A percentile compares a stretch with the other conserved stretches of the same genome.
phyloP scores from a whole-genome alignment of 1,284 basidiomycete genomes.

The Boletus calvinii region DNA sequence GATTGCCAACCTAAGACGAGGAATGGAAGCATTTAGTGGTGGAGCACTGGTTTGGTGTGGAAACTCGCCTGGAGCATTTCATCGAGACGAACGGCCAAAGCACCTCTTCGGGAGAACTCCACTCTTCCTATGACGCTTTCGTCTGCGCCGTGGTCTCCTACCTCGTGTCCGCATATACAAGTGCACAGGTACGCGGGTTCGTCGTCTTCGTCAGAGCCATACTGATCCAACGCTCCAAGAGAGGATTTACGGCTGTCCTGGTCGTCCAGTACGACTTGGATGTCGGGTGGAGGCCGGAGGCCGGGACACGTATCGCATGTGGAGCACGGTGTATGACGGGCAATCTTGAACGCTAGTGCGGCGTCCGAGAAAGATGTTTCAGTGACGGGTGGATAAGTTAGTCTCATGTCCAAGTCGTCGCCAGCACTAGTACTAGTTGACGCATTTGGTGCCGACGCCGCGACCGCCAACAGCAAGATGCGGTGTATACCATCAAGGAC shows the following conservation, averaged over 20 bases:
- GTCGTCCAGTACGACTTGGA: constrained; percentile 58
- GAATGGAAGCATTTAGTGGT: constrained; percentile 19
- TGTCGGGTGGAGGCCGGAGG: constrained; percentile 62
- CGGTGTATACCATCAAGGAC: constrained; percentile 7
- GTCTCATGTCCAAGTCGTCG: constrained; percentile 44
- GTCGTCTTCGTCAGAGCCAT: constrained; percentile 65
- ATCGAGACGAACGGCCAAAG: constrained; percentile 81
- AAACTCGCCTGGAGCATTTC: constrained; percentile 76
- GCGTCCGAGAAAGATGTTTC: constrained; percentile 47
- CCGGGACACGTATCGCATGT: constrained; percentile 60
- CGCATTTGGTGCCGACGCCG: background rate
- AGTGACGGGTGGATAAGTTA: constrained; percentile 57
- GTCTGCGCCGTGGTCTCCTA: constrained; percentile 69
- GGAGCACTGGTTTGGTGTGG: background rate
- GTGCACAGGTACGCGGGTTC: constrained; percentile 55
- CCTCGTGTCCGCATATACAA: constrained; percentile 77
- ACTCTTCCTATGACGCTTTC: constrained; percentile 50
- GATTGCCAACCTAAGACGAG: constrained; percentile 27
- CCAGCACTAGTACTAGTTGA: background rate
- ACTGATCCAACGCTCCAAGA: constrained; percentile 54
- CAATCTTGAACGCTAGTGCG: constrained; percentile 65
- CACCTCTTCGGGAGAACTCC: constrained; percentile 69
- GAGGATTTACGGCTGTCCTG: constrained; percentile 45
- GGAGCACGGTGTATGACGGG: constrained; percentile 67
- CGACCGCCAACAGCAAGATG: background rate